Percentiles rank a stretch among this genome's conserved stretches.
phyloP scores from a whole-genome alignment of 179 eudicot species.

The Amaranthus tricolor region DNA sequence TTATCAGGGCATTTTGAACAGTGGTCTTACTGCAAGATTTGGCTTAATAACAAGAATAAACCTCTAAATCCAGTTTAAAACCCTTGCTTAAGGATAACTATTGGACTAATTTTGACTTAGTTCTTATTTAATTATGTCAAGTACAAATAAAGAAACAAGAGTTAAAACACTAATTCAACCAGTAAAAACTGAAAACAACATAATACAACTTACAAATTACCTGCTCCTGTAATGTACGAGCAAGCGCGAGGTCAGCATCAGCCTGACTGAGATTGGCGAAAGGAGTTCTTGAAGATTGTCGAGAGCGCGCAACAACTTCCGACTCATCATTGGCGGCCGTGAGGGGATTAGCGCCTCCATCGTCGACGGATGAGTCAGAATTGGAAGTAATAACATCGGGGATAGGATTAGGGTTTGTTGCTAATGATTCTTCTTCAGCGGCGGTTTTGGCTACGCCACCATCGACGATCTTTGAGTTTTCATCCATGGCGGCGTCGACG shows the following conservation, averaged over 20 bases:
- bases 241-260: constrained; percentile 96
- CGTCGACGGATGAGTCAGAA: constrained; percentile 4
- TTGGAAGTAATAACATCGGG: constrained; percentile 6
- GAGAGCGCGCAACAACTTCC: constrained; percentile 18
- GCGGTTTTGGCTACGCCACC: constrained; percentile 28
- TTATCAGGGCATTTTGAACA: no score
- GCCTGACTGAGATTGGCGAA: constrained; percentile 83
- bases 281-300: constrained; percentile 52
- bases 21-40: no score
- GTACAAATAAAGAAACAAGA: neutral
- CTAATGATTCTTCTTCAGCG: constrained; percentile 11
- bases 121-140: no score
- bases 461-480: constrained; percentile 41
- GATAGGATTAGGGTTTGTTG: constrained; percentile 33
- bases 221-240: constrained; percentile 93
- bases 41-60: no score
- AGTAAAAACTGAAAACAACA: neutral
- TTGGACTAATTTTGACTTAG: no score
- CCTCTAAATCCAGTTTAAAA: no score
- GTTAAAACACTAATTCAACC: neutral
- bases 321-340: constrained; percentile 18
- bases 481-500: constrained; percentile 36
- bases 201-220: constrained; percentile 20
- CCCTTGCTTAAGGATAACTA: no score
- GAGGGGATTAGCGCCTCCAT: neutral